Evolutionary conservation across 768 basidiomycete genomes (phyloP).

Genomic region (Pleurotus salmoneostramineus): DNA sequence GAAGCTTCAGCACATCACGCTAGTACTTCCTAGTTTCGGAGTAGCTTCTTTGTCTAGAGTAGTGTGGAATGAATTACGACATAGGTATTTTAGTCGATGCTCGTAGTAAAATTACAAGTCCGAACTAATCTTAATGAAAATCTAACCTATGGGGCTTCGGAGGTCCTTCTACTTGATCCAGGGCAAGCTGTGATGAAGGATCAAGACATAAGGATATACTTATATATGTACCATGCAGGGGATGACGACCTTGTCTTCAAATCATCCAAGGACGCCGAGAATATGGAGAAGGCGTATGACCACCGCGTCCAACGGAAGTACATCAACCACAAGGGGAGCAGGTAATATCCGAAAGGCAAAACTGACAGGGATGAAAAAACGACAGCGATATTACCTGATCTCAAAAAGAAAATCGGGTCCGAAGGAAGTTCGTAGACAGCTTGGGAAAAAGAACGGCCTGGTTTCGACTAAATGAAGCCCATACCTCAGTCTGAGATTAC

Average conservation of each 20-base stretch:
- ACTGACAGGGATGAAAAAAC: neutral
- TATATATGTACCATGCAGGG: neutral
- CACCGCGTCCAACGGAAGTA: neutral
- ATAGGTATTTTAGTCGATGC: neutral
- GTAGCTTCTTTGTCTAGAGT: neutral
- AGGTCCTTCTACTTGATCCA: neutral
- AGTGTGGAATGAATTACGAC: conserved; percentile 1
- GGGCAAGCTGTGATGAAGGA: no score
- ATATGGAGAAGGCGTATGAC: neutral
- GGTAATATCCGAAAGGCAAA: neutral
- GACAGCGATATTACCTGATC: neutral
- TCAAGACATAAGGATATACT: no score
- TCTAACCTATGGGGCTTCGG: neutral
- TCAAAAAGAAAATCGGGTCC: conserved; percentile 1
- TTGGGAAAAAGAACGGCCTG: conserved; percentile 1
- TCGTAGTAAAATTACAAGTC: neutral
- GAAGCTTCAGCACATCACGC: neutral
- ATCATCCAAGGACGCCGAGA: no score
- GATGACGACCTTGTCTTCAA: neutral
- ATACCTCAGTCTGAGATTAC: neutral
- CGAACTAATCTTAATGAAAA: conserved; percentile 8
- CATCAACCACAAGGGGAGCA: neutral
- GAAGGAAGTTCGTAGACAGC: conserved; percentile 2
- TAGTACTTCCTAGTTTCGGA: neutral
- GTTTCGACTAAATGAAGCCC: neutral